A percentile compares a stretch with the other conserved stretches of the same genome.
Evolutionary conservation across 768 basidiomycete genomes (phyloP).

Genomic region (Trametopsis cervina): DNA sequence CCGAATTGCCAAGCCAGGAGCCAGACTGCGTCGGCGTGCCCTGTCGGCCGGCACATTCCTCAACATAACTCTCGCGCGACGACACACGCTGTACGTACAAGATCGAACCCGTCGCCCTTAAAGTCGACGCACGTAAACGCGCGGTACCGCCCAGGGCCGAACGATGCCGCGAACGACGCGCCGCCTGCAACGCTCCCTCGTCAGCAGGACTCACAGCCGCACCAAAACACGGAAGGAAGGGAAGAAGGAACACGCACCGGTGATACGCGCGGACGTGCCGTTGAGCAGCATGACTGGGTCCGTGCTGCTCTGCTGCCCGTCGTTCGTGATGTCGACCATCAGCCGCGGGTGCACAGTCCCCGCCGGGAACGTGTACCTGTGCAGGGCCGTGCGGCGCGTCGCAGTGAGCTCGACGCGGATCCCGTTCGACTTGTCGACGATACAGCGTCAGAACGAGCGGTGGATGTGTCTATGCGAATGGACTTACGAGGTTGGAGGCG

Average conservation of each 20-base stretch:
- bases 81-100: slow-evolving; percentile 8
- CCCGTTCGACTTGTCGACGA: slow-evolving; percentile 37
- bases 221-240: background rate
- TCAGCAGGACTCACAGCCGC: background rate
- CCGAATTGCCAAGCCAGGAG: slow-evolving; percentile 43
- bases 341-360: slow-evolving; percentile 36
- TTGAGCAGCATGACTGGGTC: slow-evolving; percentile 42
- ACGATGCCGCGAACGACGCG: slow-evolving; percentile 43
- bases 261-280: slow-evolving; percentile 41
- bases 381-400: slow-evolving; percentile 47
- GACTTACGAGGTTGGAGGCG: slow-evolving; percentile 44
- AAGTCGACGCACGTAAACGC: slow-evolving; percentile 59
- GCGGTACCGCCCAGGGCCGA: slow-evolving; percentile 52
- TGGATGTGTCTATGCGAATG: background rate
- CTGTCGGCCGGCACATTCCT: background rate
- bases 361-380: slow-evolving; percentile 25
- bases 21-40: slow-evolving; percentile 45
- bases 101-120: slow-evolving; percentile 37
- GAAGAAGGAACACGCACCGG: slow-evolving; percentile 23
- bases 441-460: background rate
- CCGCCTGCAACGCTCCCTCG: too few relatives aligned
- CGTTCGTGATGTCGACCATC: slow-evolving; percentile 55
- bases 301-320: slow-evolving; percentile 47
- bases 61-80: background rate
- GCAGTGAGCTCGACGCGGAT: slow-evolving; percentile 56